Percentiles rank a stretch among this genome's conserved stretches.
Conservation (phyloP, 805 yeast species). For the Ogataea trehaloabstinens region DNA sequence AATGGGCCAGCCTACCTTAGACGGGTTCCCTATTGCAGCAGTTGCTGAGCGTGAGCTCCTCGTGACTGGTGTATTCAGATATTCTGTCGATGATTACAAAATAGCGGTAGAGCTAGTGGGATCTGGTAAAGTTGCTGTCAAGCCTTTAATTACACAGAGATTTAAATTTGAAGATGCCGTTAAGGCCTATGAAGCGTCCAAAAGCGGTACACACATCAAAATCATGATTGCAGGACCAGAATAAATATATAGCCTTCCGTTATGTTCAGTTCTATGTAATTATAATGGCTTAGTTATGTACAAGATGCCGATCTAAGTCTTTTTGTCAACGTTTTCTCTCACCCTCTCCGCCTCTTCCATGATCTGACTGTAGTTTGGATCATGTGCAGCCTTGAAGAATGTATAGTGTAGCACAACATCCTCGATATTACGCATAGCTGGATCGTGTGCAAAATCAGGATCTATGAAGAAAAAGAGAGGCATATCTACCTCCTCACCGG, state of each 20-base stretch:
- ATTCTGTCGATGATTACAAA: slow-evolving; percentile 72
- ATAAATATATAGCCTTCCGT: slow-evolving; percentile 18
- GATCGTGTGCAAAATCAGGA: slow-evolving; percentile 93
- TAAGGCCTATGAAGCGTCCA: slow-evolving; percentile 68
- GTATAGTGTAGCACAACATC: slow-evolving; percentile 91
- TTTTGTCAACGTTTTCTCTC: slow-evolving; percentile 4
- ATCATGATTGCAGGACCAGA: slow-evolving; percentile 81
- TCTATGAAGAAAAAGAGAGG: slow-evolving; percentile 96
- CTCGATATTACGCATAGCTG: slow-evolving; percentile 85
- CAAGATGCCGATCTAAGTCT: not conserved
- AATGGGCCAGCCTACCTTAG: slow-evolving; percentile 67
- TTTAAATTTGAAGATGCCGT: slow-evolving; percentile 70
- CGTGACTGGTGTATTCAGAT: slow-evolving; percentile 77
- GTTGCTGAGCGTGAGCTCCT: slow-evolving; percentile 66
- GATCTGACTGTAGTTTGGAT: slow-evolving; percentile 24
- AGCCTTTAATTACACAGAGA: slow-evolving; percentile 69
- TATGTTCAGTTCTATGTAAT: not conserved
- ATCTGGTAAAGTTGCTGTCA: slow-evolving; percentile 62
- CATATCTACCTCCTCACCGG: slow-evolving; percentile 99
- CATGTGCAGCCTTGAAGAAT: slow-evolving; percentile 65
- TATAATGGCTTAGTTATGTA: not conserved
- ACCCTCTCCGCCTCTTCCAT: slow-evolving; percentile 22
- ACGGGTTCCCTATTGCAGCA: slow-evolving; percentile 69
- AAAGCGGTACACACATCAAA: slow-evolving; percentile 69
- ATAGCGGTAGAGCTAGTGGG: slow-evolving; percentile 68